Conservation (phyloP, 1,284 basidiomycete genomes). For the Cutaneotrichosporon sp. region DNA sequence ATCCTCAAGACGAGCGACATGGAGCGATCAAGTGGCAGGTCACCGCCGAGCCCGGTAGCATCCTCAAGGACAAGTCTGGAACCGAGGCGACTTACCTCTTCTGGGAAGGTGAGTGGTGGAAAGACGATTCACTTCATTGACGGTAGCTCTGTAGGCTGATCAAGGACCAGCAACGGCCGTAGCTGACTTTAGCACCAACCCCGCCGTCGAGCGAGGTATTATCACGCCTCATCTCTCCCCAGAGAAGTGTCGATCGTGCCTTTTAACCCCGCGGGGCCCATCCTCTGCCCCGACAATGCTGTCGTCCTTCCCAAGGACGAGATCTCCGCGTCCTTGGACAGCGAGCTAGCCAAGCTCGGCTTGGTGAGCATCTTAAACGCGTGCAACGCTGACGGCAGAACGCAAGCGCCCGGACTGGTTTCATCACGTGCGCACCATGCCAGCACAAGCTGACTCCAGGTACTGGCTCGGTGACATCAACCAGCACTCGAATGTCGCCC, state of each 20-base stretch:
- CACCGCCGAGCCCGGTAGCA: conserved; percentile 28
- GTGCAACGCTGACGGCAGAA: neutral
- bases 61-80: conserved; percentile 10
- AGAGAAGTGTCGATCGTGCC: too few species aligned
- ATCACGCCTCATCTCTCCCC: conserved; percentile 23
- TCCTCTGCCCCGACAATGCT: neutral
- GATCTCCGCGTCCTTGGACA: conserved; percentile 48
- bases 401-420: neutral
- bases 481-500: conserved; percentile 49
- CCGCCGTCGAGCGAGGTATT: conserved; percentile 10
- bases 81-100: conserved; percentile 43
- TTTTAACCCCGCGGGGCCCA: neutral
- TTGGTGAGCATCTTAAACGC: conserved; percentile 24
- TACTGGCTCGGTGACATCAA: conserved; percentile 50
- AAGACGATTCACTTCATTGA: too few species aligned
- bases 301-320: conserved; percentile 35
- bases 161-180: neutral
- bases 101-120: conserved; percentile 34
- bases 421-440: neutral
- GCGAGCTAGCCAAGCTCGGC: conserved; percentile 38
- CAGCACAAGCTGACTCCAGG: conserved; percentile 6
- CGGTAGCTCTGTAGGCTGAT: too few species aligned
- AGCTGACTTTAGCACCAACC: conserved; percentile 19
- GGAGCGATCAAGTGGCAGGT: conserved; percentile 37
- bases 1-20: neutral